A percentile compares a stretch with the other conserved stretches of the same genome.
phyloP scores from a whole-genome alignment of 495 filamentous ascomycete genomes.

The Aspergillus carlsbadensis region DNA sequence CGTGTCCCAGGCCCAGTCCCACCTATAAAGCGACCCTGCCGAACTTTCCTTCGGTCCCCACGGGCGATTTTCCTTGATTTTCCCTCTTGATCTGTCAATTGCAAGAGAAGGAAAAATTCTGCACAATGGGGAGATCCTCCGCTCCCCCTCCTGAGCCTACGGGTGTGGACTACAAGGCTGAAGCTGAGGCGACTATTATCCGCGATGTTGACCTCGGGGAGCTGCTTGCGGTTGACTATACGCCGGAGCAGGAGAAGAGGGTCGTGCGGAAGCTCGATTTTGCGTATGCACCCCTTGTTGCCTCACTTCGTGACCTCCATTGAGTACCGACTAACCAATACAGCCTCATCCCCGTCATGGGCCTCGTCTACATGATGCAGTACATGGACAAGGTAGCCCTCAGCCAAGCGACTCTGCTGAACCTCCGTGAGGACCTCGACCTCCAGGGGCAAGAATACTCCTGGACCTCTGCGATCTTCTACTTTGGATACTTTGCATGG shows the following conservation, averaged over 20 bases:
- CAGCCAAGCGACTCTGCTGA: conserved; percentile 53
- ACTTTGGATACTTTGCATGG: conserved; percentile 50
- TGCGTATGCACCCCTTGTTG: conserved; percentile 23
- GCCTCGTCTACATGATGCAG: conserved; percentile 48
- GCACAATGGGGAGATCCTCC: conserved; percentile 14
- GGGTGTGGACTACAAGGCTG: conserved; percentile 1
- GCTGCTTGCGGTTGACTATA: conserved; percentile 31
- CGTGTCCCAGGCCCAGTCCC: not conserved
- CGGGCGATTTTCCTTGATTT: not conserved
- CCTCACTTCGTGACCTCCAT: not conserved
- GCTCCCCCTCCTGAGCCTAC: not conserved
- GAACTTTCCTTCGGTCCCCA: too few species aligned
- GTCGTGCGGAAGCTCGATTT: conserved; percentile 36
- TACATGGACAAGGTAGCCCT: conserved; percentile 60
- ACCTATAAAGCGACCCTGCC: too few species aligned
- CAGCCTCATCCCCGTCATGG: conserved; percentile 51
- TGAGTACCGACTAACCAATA: not conserved
- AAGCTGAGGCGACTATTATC: conserved; percentile 9
- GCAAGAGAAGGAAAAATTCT: too few species aligned
- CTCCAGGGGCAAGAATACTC: conserved; percentile 44
- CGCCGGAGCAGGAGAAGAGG: conserved; percentile 30
- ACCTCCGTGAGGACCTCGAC: conserved; percentile 41
- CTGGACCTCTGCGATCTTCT: conserved; percentile 51
- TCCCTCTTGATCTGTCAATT: too few species aligned
- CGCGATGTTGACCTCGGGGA: conserved; percentile 38